Conservation (phyloP, 164 flowering plant species). For the Aristolochia fimbriata region DNA sequence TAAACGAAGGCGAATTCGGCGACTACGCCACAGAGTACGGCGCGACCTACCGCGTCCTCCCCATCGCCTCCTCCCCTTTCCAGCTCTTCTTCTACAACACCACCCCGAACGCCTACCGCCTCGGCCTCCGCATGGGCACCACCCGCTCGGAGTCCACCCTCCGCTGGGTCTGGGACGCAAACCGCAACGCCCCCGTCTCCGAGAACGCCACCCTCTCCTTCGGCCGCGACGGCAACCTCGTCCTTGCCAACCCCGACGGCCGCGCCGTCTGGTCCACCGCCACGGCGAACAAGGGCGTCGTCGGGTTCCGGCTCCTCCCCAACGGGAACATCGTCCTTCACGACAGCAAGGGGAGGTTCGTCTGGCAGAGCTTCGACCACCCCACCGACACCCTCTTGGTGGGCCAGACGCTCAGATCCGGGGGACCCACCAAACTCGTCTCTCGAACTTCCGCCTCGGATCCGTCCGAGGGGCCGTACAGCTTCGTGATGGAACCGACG, state of each 20-base stretch:
- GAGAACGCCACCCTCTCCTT: slow-evolving; percentile 24
- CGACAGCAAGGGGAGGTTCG: slow-evolving; percentile 13
- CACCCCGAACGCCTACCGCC: slow-evolving; percentile 18
- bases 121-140: slow-evolving; percentile 23
- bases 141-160: slow-evolving; percentile 6
- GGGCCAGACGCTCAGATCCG: slow-evolving; percentile 14
- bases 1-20: slow-evolving; percentile 38
- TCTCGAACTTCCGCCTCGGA: slow-evolving; percentile 15
- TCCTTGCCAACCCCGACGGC: slow-evolving; percentile 24
- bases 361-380: slow-evolving; percentile 33
- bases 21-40: slow-evolving; percentile 29
- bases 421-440: slow-evolving; percentile 9
- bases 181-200: slow-evolving; percentile 19
- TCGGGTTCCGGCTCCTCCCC: slow-evolving; percentile 11
- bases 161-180: slow-evolving; percentile 42
- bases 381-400: slow-evolving; percentile 25
- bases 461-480: slow-evolving; percentile 19
- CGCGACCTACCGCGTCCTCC: slow-evolving; percentile 20
- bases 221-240: slow-evolving; percentile 23
- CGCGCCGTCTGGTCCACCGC: slow-evolving; percentile 21
- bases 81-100: slow-evolving; percentile 27
- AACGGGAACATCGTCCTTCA: slow-evolving; percentile 27
- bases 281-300: slow-evolving; percentile 25
- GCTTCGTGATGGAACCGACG: slow-evolving; percentile 11
- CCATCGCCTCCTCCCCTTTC: slow-evolving; percentile 13